Base-by-base conservation (phyloP, 176 grass and related monocot species). In the Melocanna baccifera region DNA sequence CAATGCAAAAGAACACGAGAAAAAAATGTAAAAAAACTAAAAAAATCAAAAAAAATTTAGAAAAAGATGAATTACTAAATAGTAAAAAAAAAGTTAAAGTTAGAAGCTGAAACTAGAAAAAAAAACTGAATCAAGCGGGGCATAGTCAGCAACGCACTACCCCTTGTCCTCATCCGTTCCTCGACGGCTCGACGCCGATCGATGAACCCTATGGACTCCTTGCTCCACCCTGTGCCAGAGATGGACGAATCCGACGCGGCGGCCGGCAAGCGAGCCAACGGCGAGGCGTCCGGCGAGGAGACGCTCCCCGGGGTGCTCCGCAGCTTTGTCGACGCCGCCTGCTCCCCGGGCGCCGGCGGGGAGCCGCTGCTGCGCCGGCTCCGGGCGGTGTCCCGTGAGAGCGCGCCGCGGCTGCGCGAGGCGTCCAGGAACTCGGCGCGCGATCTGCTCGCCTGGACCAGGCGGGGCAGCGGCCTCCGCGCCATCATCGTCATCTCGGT, bases 401-500 rank as follows among this genome's bases (percentile, higher is more conserved):
- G 67, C 5, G 86, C 74, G 7, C 93, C 96, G 28, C 84, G 91
- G 42, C 67, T 99, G 71, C 80, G 77, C 30, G 88, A 83, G 5
- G 96, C 93, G 71, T 96, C 89, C 15, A 77, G 83, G 80, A 96
- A 92, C 80, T 92, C 91, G 4, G 91, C 86, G 3, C 58, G 79
- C 34, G 88, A 96, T 64, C 89, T 99, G 71, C 46, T 94, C 22
- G 73, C 84, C 69, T 99, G 96, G 93, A 96, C 91, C 76, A 83
- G 84, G 58, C 83, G 70, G 52, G 96, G 96, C 73, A 87, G 88
- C 76, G 56, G 91, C 53, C 82, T 96, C 64, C 96, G 93, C 83
- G 87, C 93, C 53, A 85, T 99, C 62, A 85, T 96, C 67, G 93
- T 99, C 86, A 94, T 99, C 86, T 96, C 96, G 74, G 96, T 98